Conservation (phyloP, 202 grass and related monocot species). For the Brachypodium distachyon region DNA sequence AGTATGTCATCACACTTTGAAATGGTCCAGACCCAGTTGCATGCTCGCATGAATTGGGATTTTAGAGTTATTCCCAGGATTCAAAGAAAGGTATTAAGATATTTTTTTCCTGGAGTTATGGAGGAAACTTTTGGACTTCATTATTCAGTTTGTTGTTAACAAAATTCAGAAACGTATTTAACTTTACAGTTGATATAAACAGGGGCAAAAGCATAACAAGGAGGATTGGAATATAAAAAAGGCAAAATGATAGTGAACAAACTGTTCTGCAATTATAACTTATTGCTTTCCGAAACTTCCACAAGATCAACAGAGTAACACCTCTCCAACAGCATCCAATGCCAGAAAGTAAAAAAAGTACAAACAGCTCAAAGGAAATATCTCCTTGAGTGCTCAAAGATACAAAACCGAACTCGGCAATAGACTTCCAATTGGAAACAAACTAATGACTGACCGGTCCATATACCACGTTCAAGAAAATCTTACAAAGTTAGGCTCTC, state of each 20-base stretch:
- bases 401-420: slow-evolving; percentile 10
- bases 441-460: slow-evolving; percentile 1
- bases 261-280: slow-evolving; percentile 29
- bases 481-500: slow-evolving; percentile 82
- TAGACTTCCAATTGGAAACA: slow-evolving; percentile 24
- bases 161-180: neutral
- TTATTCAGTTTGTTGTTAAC: neutral
- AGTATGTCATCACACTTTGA: neutral
- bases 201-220: neutral
- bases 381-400: neutral
- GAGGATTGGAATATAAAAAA: neutral
- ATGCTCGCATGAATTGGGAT: neutral
- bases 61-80: neutral
- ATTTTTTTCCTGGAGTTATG: neutral
- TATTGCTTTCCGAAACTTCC: slow-evolving; percentile 35
- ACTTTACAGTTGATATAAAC: neutral
- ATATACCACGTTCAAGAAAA: slow-evolving; percentile 25
- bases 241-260: neutral
- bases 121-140: neutral
- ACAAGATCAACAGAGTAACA: slow-evolving; percentile 2
- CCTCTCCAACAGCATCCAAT: slow-evolving; percentile 4
- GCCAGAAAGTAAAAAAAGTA: neutral
- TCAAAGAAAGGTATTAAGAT: neutral
- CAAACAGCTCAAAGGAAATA: slow-evolving; percentile 17
- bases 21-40: neutral